Conservation (phyloP, 2,329 filamentous ascomycete genomes). For the Aspergillus alliaceus region DNA sequence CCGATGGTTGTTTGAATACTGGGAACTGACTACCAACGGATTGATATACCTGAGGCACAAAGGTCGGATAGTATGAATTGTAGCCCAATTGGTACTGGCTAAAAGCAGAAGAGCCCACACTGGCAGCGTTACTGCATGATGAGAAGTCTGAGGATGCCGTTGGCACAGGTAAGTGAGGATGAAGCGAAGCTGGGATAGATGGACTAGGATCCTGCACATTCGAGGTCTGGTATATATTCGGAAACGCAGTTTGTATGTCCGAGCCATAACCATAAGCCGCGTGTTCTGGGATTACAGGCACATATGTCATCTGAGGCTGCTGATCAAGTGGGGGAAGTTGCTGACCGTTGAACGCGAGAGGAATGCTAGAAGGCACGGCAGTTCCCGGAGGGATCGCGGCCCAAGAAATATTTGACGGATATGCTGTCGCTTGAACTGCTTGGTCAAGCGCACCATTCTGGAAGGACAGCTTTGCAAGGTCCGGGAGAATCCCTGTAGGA, state of each 20-base stretch:
- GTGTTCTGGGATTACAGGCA: constrained; percentile 13
- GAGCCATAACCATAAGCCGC: constrained; percentile 7
- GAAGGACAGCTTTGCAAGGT: neutral
- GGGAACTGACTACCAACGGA: constrained; percentile 4
- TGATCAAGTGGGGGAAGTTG: constrained; percentile 12
- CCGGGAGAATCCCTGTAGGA: neutral
- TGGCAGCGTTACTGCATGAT: constrained; percentile 4
- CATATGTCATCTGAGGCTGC: constrained; percentile 8
- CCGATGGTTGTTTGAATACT: constrained; percentile 10
- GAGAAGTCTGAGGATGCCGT: constrained; percentile 8
- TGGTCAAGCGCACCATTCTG: neutral
- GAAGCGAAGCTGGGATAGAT: constrained; percentile 12
- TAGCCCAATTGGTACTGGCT: constrained; percentile 6
- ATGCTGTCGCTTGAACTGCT: constrained; percentile 4
- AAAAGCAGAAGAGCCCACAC: constrained; percentile 1
- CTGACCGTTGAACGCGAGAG: constrained; percentile 4
- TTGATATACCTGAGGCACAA: constrained; percentile 10
- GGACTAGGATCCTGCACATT: constrained; percentile 10
- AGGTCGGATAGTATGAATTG: constrained; percentile 11
- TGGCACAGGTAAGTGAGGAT: constrained; percentile 11
- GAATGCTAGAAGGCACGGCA: constrained; percentile 8
- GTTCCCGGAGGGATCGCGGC: constrained; percentile 10
- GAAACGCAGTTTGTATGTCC: constrained; percentile 17
- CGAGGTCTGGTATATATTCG: constrained; percentile 15
- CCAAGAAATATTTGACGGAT: constrained; percentile 8